phyloP scores from a whole-genome alignment of 2,329 filamentous ascomycete species.

The Calycina herbarum region DNA sequence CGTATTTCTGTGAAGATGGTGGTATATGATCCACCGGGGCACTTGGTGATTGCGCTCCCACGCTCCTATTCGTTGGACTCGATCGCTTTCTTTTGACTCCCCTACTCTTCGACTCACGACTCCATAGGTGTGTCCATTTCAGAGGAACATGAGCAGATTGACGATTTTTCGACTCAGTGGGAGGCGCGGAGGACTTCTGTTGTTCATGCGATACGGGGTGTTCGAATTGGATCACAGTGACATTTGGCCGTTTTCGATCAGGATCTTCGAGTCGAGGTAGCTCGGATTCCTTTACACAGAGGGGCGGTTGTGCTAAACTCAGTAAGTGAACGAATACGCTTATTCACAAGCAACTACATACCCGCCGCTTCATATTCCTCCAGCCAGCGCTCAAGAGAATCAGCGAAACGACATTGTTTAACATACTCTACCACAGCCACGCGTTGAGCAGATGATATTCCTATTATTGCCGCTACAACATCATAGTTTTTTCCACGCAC shows the following conservation, averaged over 20 bases:
- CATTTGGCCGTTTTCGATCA: background rate
- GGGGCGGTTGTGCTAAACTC: background rate
- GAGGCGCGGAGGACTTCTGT: background rate
- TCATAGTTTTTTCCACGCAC: background rate
- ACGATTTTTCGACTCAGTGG: background rate
- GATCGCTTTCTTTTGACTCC: background rate
- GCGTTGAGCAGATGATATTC: too few relatives aligned
- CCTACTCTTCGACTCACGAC: background rate
- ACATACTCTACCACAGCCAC: too few relatives aligned
- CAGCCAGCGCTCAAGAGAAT: too few relatives aligned
- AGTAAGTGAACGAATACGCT: background rate
- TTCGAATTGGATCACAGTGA: background rate
- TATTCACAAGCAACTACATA: background rate
- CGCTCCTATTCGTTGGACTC: background rate
- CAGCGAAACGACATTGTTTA: background rate
- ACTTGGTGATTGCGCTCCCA: too few relatives aligned
- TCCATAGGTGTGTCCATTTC: background rate
- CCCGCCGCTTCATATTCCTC: too few relatives aligned
- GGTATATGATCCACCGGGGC: too few relatives aligned
- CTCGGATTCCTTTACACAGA: background rate
- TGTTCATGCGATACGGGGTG: background rate
- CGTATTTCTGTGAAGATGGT: too few relatives aligned
- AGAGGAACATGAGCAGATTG: background rate
- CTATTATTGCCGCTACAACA: background rate
- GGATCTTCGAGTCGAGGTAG: constrained; percentile 1